Percentiles rank a stretch among this genome's conserved stretches.
These are phyloP conservation scores for Basidioascus undulatus DNA, from an alignment of 768 basidiomycete genomes.

Conservation along the genomic window DNA sequence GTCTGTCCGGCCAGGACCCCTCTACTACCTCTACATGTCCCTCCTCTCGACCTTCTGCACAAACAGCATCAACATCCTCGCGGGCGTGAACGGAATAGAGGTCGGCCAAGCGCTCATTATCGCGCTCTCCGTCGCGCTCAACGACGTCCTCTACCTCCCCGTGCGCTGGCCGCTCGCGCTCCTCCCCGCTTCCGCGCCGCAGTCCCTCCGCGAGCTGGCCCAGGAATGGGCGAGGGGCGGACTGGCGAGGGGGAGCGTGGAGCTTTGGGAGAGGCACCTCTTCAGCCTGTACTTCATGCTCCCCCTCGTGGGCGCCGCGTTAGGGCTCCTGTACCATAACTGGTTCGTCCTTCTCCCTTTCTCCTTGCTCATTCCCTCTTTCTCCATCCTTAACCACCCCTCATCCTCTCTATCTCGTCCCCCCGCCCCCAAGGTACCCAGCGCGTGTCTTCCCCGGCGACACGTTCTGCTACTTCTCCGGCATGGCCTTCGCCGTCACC, in stretches of 20 bases:
- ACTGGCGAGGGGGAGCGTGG: constrained; percentile 59
- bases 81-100: constrained; percentile 92
- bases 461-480: constrained; percentile 88
- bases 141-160: constrained; percentile 84
- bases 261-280: constrained; percentile 77
- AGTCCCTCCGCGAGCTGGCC: constrained; percentile 24
- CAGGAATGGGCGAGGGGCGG: no score
- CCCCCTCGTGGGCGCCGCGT: constrained; percentile 71
- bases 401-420: background rate
- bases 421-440: constrained; percentile 46
- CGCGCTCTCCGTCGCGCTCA: constrained; percentile 64
- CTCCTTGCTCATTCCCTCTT: background rate
- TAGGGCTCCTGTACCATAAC: constrained; percentile 82
- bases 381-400: no score
- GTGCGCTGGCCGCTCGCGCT: constrained; percentile 14
- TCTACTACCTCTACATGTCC: constrained; percentile 94
- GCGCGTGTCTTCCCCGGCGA: constrained; percentile 87
- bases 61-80: constrained; percentile 95
- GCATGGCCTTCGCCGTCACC: constrained; percentile 96
- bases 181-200: constrained; percentile 38
- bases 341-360: constrained; percentile 33
- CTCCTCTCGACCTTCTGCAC: constrained; percentile 87
- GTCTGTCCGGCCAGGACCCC: constrained; percentile 33
- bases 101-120: constrained; percentile 82
- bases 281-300: constrained; percentile 94